Percentiles rank a stretch among this genome's conserved stretches.
Conservation (phyloP, 179 eudicot species). For the Sideroxylon spinosum region DNA sequence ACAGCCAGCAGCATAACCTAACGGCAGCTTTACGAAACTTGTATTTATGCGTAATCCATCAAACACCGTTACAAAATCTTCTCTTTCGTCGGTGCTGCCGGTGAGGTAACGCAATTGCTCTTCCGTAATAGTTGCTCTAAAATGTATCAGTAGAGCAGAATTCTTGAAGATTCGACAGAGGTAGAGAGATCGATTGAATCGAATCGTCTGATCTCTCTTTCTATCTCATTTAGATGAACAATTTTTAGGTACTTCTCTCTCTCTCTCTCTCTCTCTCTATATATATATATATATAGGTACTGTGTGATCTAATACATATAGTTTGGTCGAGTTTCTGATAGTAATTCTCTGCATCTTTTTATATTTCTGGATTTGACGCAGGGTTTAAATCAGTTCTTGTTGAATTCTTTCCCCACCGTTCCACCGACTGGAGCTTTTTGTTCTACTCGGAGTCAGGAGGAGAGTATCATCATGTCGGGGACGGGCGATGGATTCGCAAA, state of each 20-base stretch:
- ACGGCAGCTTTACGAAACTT: background rate
- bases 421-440: background rate
- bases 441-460: background rate
- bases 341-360: background rate
- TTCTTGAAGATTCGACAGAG: background rate
- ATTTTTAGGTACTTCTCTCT: background rate
- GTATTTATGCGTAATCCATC: background rate
- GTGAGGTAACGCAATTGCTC: too few species aligned
- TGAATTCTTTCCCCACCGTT: background rate
- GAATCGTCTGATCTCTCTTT: background rate
- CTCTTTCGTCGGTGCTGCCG: too few species aligned
- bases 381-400: background rate
- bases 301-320: background rate
- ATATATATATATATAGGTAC: too few species aligned
- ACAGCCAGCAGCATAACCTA: background rate
- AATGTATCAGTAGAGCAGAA: background rate
- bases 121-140: too few species aligned
- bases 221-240: background rate
- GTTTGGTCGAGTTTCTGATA: background rate
- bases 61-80: too few species aligned
- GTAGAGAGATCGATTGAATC: background rate
- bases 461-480: conserved; percentile 3
- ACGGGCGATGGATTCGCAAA: background rate
- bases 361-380: background rate
- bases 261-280: background rate